phyloP scores from a whole-genome alignment of 805 yeast species.

The Wickerhamiella slavikovae region DNA sequence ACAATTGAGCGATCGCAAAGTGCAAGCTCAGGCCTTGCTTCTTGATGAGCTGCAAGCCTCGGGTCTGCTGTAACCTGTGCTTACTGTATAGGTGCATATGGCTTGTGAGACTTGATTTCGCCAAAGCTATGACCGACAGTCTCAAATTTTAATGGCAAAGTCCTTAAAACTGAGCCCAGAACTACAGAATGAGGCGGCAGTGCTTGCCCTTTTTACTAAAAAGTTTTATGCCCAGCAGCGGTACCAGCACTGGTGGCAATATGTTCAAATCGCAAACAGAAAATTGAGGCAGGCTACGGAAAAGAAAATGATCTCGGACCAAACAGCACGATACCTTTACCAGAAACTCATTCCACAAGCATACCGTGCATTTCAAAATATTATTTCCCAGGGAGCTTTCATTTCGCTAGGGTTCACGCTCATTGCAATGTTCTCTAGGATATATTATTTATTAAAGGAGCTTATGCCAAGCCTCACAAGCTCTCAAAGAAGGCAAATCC shows the following conservation, averaged over 20 bases:
- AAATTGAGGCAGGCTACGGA: conserved; percentile 11
- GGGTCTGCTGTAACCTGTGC: no score
- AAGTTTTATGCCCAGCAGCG: conserved; percentile 63
- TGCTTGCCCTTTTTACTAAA: conserved; percentile 45
- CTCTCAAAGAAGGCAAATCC: neutral
- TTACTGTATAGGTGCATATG: no score
- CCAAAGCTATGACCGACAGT: no score
- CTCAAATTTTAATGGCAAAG: no score
- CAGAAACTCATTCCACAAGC: conserved; percentile 25
- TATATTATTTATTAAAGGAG: conserved; percentile 16
- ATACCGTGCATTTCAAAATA: conserved; percentile 40
- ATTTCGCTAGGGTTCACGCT: conserved; percentile 51
- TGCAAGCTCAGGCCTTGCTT: no score
- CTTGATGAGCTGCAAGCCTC: no score
- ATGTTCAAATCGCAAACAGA: conserved; percentile 42
- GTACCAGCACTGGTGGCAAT: conserved; percentile 56
- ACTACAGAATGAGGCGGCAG: conserved; percentile 29
- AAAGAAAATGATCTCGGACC: conserved; percentile 2
- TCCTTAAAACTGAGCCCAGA: no score
- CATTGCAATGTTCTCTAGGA: conserved; percentile 32
- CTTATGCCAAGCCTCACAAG: conserved; percentile 1
- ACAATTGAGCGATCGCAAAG: no score
- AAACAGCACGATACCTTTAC: conserved; percentile 15
- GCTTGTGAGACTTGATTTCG: no score
- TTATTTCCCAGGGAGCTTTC: conserved; percentile 60